Conservation (phyloP, 1,139 yeast genomes). For the Yamadazyma mexicana region DNA sequence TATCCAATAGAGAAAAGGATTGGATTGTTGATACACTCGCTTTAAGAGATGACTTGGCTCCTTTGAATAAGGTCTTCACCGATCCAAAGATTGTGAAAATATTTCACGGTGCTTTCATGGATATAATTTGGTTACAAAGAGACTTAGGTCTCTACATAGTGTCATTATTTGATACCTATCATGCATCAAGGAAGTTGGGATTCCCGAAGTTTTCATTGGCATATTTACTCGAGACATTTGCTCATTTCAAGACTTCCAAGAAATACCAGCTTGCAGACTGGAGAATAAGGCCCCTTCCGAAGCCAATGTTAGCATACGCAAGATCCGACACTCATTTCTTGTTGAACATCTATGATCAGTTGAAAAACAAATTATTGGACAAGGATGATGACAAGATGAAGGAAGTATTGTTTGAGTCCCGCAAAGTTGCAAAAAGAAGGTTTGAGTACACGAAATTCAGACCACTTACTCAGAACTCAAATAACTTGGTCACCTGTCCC, state of each 20-base stretch:
- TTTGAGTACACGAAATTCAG: conserved; percentile 72
- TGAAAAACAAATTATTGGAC: conserved; percentile 64
- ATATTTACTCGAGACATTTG: conserved; percentile 75
- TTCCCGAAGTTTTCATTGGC: conserved; percentile 85
- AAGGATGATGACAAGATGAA: conserved; percentile 19
- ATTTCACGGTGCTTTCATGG: conserved; percentile 96
- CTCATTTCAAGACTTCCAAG: conserved; percentile 84
- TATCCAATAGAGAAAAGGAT: conserved; percentile 76
- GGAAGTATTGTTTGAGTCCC: conserved; percentile 71
- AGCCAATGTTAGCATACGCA: conserved; percentile 82
- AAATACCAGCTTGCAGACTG: conserved; percentile 97
- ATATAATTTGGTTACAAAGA: conserved; percentile 94
- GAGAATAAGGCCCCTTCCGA: conserved; percentile 85
- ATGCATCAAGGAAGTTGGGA: conserved; percentile 78
- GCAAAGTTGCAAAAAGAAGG: conserved; percentile 78
- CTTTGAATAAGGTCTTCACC: conserved; percentile 73
- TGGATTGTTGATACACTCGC: conserved; percentile 81
- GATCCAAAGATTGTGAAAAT: conserved; percentile 82
- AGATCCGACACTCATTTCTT: conserved; percentile 94
- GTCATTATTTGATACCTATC: conserved; percentile 87
- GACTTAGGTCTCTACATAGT: conserved; percentile 92
- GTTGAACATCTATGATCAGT: conserved; percentile 73
- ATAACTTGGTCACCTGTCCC: conserved; percentile 44
- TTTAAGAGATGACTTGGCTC: conserved; percentile 68
- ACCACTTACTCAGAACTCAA: conserved; percentile 34